Conservation (phyloP, 495 filamentous ascomycete genomes). For the Tuber microsphaerosporum region DNA sequence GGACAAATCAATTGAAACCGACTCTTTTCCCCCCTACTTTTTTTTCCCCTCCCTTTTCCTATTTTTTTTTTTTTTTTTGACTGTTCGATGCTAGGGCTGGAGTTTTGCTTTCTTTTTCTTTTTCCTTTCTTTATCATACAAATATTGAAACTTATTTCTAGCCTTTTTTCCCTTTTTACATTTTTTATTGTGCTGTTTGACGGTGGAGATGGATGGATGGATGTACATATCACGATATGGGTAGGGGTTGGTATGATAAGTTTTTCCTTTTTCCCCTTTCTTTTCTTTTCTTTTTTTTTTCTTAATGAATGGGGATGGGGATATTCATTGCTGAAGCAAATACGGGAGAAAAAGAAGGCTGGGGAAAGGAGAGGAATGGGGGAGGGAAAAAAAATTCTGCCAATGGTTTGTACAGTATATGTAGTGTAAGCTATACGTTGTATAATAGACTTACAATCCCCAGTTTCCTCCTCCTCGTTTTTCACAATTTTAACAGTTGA, state of each 20-base stretch:
- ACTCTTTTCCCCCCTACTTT: background rate
- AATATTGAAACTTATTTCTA: background rate
- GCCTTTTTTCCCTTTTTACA: background rate
- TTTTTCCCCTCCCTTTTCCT: too few species aligned
- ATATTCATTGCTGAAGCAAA: background rate
- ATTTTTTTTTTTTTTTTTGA: background rate
- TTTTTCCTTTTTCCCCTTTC: too few species aligned
- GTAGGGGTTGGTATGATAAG: background rate
- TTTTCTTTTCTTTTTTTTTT: constrained; percentile 6
- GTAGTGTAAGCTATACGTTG: background rate
- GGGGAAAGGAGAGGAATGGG: background rate
- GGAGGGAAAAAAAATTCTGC: background rate
- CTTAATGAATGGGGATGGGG: background rate
- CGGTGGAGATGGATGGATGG: background rate
- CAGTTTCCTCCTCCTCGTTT: constrained; percentile 14
- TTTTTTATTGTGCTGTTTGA: background rate
- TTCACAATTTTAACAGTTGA: constrained; percentile 6
- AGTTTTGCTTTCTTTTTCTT: background rate
- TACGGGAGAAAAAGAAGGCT: background rate
- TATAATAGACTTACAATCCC: constrained; percentile 5
- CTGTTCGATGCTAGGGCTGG: background rate
- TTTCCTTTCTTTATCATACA: background rate
- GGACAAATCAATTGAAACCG: background rate
- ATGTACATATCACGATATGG: background rate
- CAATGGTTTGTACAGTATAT: background rate